Conservation (phyloP, 371 early-diverging fungal species). For the Mortierella sp. region DNA sequence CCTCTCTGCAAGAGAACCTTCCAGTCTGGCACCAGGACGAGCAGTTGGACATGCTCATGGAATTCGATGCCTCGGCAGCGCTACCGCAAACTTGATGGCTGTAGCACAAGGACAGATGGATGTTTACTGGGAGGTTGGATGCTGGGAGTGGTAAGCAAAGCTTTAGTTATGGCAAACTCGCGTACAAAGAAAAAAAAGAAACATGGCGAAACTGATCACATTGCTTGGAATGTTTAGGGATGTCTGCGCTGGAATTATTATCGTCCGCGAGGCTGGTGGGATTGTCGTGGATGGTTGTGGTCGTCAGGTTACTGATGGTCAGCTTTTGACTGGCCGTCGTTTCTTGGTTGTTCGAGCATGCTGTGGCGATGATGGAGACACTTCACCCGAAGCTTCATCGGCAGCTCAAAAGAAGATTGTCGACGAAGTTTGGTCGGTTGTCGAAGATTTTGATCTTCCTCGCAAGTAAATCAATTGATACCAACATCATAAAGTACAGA, state of each 20-base stretch:
- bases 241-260: constrained; percentile 81
- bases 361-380: constrained; percentile 45
- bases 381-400: constrained; percentile 27
- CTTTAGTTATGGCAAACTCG: not conserved
- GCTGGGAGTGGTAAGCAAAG: constrained; percentile 73
- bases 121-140: constrained; percentile 93
- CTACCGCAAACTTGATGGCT: constrained; percentile 82
- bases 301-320: constrained; percentile 42
- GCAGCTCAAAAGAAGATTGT: constrained; percentile 48
- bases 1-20: constrained; percentile 49
- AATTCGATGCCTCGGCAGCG: constrained; percentile 85
- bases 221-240: constrained; percentile 69
- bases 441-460: constrained; percentile 39
- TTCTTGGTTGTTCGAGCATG: constrained; percentile 48
- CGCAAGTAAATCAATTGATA: constrained; percentile 35
- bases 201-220: not conserved
- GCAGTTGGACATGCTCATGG: constrained; percentile 75
- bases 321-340: constrained; percentile 56
- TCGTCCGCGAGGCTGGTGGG: constrained; percentile 83
- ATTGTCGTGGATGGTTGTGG: constrained; percentile 72
- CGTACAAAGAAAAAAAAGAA: not conserved
- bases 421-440: constrained; percentile 55
- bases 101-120: constrained; percentile 90
- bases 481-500: too few relatives aligned
- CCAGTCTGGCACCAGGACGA: constrained; percentile 29